phyloP scores from a whole-genome alignment of 768 basidiomycete species.

The Naganishia randhawae region DNA sequence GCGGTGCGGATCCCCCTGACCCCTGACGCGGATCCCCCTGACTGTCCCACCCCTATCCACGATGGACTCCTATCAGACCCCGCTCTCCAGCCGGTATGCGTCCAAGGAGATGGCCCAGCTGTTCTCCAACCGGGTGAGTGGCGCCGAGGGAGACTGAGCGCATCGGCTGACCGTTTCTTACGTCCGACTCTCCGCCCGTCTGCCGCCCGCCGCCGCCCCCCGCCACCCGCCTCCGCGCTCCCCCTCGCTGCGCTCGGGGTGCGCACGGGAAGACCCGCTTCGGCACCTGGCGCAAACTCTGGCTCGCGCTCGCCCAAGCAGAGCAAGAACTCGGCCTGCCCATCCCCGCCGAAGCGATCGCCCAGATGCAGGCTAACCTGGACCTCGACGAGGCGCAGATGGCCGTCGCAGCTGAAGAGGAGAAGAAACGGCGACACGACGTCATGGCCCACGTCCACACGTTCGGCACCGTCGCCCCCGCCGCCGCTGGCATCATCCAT shows the following conservation, averaged over 20 bases:
- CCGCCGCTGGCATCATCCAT: constrained; percentile 95
- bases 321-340: constrained; percentile 91
- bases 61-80: constrained; percentile 52
- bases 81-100: constrained; percentile 79
- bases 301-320: constrained; percentile 93
- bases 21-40: neutral
- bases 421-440: constrained; percentile 96
- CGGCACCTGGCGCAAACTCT: constrained; percentile 88
- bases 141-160: neutral
- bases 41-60: neutral
- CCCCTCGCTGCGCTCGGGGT: neutral
- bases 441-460: constrained; percentile 99
- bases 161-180: neutral
- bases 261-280: constrained; percentile 82
- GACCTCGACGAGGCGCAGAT: constrained; percentile 87
- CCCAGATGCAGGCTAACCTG: constrained; percentile 89
- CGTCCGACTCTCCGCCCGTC: neutral
- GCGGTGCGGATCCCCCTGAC: too few species aligned
- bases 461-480: constrained; percentile 86
- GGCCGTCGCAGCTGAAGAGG: constrained; percentile 82
- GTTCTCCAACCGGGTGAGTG: constrained; percentile 83
- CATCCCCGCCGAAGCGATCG: constrained; percentile 83
- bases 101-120: constrained; percentile 97
- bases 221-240: too few species aligned
- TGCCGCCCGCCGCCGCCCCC: neutral